Base-by-base conservation (phyloP, 169 alveolate species). In the Neospora caninum region DNA sequence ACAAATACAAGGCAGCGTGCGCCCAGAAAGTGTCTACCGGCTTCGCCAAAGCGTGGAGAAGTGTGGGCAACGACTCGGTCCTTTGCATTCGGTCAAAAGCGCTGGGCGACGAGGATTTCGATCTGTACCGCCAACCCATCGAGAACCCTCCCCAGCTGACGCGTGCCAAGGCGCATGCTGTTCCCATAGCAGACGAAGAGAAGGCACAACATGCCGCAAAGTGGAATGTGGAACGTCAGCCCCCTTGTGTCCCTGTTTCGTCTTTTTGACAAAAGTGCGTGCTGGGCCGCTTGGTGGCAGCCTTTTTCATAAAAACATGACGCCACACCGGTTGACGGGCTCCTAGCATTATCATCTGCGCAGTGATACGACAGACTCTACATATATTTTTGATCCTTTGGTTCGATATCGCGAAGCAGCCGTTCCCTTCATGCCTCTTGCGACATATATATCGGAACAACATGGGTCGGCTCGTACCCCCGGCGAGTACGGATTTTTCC, bases 71-170 rank as follows among this genome's bases (percentile, higher is more conserved):
- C 43, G 87, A 34, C 6, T 39, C 31, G 2, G 87, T 78, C 20
- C 9, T 39, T 20, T 34, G 34, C 87, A 39, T 29, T 78, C 39
- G 87, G 42, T 78, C 87, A 29, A 78, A 78, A 34, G 87, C 43
- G 53, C 31, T 78, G 45, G 25, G 13, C 13, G 45, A 78, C 31
- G 87, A 9, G 18, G 87, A 78, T 34, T 78, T 78, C n/a, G 87
- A 78, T 29, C 43, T 34, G 53, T 78, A 78, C 45, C 87, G 87
- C 87, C 87, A 78, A 39, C 87, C 87, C 27, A 42, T 78, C 31
- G 87, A 78, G 7, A 38, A 39, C 31, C 53, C 87, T 78, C 39
- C 87, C 41, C 87, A 34, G n/a, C 53, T 78, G 25, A 78, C 87
- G 34, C 31, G 34, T 34, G 87, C 43, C 13, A 78, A 34, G 25